These are phyloP conservation scores for Trichoderma guizhouense DNA, from an alignment of 2,329 filamentous ascomycete genomes.

Conservation along the genomic window DNA sequence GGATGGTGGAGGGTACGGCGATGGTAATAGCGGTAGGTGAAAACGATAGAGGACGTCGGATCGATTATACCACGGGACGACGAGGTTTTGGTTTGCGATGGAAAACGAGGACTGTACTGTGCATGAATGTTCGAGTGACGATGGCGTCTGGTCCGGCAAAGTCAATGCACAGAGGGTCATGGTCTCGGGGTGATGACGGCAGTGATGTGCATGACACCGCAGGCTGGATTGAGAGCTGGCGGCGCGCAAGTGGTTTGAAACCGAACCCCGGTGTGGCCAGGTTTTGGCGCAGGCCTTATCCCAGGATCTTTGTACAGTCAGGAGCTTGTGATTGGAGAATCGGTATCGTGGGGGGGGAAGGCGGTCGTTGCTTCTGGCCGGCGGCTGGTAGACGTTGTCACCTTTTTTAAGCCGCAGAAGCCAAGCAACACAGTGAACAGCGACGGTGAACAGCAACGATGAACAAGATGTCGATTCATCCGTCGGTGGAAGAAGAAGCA, in stretches of 20 bases:
- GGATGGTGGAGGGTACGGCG: constrained; percentile 21
- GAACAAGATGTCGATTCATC: neutral
- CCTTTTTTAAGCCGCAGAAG: neutral
- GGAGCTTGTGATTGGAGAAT: constrained; percentile 21
- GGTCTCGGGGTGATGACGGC: constrained; percentile 16
- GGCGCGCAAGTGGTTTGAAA: constrained; percentile 19
- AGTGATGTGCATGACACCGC: constrained; percentile 14
- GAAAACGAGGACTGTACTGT: neutral
- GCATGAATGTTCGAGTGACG: constrained; percentile 16
- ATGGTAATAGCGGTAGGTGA: neutral
- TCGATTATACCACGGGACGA: neutral
- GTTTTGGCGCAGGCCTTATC: constrained; percentile 18
- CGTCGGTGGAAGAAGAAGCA: neutral
- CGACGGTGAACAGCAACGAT: neutral
- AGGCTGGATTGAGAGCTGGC: constrained; percentile 14
- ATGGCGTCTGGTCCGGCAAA: constrained; percentile 15
- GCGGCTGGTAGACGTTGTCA: constrained; percentile 8
- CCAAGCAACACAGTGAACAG: neutral
- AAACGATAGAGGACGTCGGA: neutral
- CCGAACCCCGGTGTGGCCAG: constrained; percentile 16
- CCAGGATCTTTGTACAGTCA: constrained; percentile 15
- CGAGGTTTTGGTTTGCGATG: neutral
- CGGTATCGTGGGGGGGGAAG: constrained; percentile 13
- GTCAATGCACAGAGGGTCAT: constrained; percentile 14
- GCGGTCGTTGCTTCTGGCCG: constrained; percentile 7